Conservation (phyloP, 208 protist species). For the Crithidia mellificae region DNA sequence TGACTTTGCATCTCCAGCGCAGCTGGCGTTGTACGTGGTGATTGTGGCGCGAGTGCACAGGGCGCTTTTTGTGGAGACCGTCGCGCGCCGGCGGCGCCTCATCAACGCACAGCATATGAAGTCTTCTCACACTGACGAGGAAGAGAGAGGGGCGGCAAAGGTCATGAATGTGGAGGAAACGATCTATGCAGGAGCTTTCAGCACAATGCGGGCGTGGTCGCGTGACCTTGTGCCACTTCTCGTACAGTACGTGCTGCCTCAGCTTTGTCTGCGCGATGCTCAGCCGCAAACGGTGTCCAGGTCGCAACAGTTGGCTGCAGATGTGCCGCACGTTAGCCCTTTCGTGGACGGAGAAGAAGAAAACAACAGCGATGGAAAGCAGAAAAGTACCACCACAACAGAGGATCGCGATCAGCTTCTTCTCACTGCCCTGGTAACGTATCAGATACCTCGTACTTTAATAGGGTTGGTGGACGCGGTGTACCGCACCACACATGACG, state of each 20-base stretch:
- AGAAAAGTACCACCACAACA: not conserved
- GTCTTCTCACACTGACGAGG: too few relatives aligned
- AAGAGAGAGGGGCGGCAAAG: too few relatives aligned
- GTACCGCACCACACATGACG: slow-evolving; percentile 11
- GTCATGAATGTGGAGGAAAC: not conserved
- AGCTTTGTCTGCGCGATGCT: slow-evolving; percentile 25
- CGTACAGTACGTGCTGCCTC: slow-evolving; percentile 21
- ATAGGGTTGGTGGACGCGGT: slow-evolving; percentile 14
- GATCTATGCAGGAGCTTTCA: not conserved
- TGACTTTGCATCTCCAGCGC: slow-evolving; percentile 13
- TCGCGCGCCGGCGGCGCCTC: slow-evolving; percentile 13
- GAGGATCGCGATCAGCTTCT: not conserved
- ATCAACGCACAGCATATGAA: not conserved
- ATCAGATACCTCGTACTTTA: slow-evolving; percentile 8
- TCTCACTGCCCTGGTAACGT: not conserved
- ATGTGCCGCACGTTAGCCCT: not conserved
- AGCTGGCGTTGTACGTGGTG: slow-evolving; percentile 20
- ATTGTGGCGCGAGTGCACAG: slow-evolving; percentile 12
- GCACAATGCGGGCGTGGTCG: slow-evolving; percentile 50
- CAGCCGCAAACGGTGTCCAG: slow-evolving; percentile 17
- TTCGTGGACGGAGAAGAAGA: not conserved
- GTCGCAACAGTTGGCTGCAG: not conserved
- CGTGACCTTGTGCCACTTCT: slow-evolving; percentile 31
- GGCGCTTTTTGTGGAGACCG: slow-evolving; percentile 21
- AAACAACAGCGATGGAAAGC: not conserved